Conservation (phyloP, 2,329 filamentous ascomycete genomes). For the Alternaria viburni region DNA sequence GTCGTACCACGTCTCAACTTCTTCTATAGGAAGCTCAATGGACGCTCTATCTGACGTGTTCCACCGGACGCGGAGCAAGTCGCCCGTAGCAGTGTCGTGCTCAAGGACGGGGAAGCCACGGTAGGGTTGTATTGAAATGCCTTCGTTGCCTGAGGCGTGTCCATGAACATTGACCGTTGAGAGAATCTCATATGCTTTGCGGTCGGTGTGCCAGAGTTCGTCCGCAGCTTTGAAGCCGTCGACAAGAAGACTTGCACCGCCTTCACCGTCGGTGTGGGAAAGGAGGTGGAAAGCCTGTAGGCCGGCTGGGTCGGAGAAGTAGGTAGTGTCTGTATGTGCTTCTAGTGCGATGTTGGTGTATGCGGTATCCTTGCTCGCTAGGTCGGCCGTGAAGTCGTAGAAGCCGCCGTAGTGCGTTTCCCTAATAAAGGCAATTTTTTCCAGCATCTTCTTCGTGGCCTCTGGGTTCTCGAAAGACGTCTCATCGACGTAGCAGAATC, state of each 20-base stretch:
- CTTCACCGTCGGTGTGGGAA: slow-evolving; percentile 72
- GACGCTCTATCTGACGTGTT: slow-evolving; percentile 88
- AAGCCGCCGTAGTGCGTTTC: slow-evolving; percentile 88
- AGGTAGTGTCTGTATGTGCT: slow-evolving; percentile 93
- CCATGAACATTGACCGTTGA: slow-evolving; percentile 66
- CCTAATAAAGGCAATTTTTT: slow-evolving; percentile 84
- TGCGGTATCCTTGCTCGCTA: slow-evolving; percentile 86
- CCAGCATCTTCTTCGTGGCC: slow-evolving; percentile 75
- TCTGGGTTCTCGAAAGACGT: slow-evolving; percentile 60
- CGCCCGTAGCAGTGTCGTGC: slow-evolving; percentile 54
- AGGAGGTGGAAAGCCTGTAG: slow-evolving; percentile 93
- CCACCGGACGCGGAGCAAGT: slow-evolving; percentile 77
- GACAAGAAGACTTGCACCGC: slow-evolving; percentile 81
- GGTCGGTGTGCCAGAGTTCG: slow-evolving; percentile 62
- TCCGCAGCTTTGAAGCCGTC: slow-evolving; percentile 81
- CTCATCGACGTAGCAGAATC: slow-evolving; percentile 78
- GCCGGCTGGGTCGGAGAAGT: slow-evolving; percentile 90
- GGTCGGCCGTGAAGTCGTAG: slow-evolving; percentile 88
- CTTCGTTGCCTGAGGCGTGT: slow-evolving; percentile 87
- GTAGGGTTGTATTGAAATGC: slow-evolving; percentile 78
- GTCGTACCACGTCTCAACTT: slow-evolving; percentile 73
- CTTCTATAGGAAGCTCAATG: slow-evolving; percentile 61
- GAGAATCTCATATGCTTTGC: slow-evolving; percentile 64
- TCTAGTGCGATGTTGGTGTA: slow-evolving; percentile 86
- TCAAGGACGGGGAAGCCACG: slow-evolving; percentile 75